These are phyloP conservation scores for Actinomortierella wolfii DNA, from an alignment of 371 early-diverging fungal genomes.

Conservation along the genomic window DNA sequence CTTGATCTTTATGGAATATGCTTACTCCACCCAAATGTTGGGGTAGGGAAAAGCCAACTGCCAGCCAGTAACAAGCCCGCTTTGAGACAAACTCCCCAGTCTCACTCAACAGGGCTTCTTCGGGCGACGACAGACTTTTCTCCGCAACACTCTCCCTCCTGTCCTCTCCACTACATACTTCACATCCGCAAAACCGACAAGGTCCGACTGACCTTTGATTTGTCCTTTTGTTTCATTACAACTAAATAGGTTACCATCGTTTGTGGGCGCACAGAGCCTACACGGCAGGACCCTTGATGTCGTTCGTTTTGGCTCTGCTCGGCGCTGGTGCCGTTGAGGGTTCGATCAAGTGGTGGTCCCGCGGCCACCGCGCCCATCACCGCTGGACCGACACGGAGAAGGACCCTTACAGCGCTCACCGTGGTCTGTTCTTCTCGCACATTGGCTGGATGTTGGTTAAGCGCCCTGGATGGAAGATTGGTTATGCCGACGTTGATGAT, in stretches of 20 bases:
- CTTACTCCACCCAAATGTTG: too few species aligned
- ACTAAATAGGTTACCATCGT: conserved; percentile 68
- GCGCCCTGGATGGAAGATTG: conserved; percentile 72
- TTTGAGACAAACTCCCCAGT: too few species aligned
- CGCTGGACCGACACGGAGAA: conserved; percentile 90
- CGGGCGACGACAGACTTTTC: too few species aligned
- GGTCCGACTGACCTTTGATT: too few species aligned
- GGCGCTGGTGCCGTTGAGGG: conserved; percentile 84
- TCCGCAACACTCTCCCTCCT: not conserved
- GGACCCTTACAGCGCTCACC: conserved; percentile 89
- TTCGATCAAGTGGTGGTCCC: conserved; percentile 85
- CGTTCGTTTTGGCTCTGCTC: conserved; percentile 63
- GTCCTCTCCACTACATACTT: too few species aligned
- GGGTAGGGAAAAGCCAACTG: too few species aligned
- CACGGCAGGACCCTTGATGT: conserved; percentile 61
- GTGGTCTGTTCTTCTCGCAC: conserved; percentile 88
- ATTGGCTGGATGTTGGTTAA: conserved; percentile 90
- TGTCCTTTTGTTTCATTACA: not conserved
- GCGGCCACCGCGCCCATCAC: conserved; percentile 92
- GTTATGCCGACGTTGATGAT: conserved; percentile 86
- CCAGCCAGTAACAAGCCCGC: too few species aligned
- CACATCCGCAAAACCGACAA: too few species aligned
- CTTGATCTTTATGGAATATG: too few species aligned
- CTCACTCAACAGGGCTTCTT: too few species aligned
- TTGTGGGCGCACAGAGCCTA: conserved; percentile 84